A percentile compares a stretch with the other conserved stretches of the same genome.
phyloP scores from a whole-genome alignment of 2,329 filamentous ascomycete genomes.

The Colletotrichum falcatum region DNA sequence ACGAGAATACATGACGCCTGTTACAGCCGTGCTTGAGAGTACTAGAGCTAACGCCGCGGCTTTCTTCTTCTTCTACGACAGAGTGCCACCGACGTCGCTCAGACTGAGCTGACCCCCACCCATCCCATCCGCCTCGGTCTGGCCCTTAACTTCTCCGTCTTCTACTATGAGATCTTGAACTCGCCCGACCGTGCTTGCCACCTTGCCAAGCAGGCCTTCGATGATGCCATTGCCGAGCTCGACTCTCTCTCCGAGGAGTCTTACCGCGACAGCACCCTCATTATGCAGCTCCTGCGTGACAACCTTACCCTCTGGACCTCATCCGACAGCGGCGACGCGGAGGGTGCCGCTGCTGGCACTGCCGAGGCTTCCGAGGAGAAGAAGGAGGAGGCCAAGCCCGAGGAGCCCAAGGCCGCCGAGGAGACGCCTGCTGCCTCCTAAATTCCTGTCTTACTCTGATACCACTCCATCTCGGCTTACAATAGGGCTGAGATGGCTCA shows the following conservation, averaged over 20 bases:
- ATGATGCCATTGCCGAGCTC: conserved; percentile 98
- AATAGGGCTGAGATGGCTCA: conserved; percentile 50
- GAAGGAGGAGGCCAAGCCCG: conserved; percentile 65
- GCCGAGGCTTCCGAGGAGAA: conserved; percentile 72
- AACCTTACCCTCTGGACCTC: conserved; percentile 99
- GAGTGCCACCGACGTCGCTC: conserved; percentile 98
- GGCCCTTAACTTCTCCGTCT: conserved; percentile 98
- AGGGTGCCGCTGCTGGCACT: conserved; percentile 70
- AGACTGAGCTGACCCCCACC: conserved; percentile 96
- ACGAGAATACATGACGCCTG: conserved; percentile 48
- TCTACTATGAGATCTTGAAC: conserved; percentile 99
- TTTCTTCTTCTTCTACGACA: conserved; percentile 50
- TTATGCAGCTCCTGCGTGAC: conserved; percentile 99
- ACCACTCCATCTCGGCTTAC: conserved; percentile 53
- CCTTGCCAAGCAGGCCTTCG: conserved; percentile 98
- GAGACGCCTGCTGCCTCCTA: conserved; percentile 65
- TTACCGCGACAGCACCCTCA: conserved; percentile 98
- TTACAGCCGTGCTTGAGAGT: background rate
- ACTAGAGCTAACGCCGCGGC: conserved; percentile 7
- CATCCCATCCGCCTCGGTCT: conserved; percentile 98
- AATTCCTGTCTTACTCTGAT: conserved; percentile 53
- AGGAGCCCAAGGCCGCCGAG: conserved; percentile 52
- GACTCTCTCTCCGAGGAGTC: conserved; percentile 98
- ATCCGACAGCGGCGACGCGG: conserved; percentile 85
- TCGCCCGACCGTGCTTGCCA: conserved; percentile 97